Base-by-base conservation (phyloP, 345 rosid genomes). In the Aquilaria malaccensis region DNA sequence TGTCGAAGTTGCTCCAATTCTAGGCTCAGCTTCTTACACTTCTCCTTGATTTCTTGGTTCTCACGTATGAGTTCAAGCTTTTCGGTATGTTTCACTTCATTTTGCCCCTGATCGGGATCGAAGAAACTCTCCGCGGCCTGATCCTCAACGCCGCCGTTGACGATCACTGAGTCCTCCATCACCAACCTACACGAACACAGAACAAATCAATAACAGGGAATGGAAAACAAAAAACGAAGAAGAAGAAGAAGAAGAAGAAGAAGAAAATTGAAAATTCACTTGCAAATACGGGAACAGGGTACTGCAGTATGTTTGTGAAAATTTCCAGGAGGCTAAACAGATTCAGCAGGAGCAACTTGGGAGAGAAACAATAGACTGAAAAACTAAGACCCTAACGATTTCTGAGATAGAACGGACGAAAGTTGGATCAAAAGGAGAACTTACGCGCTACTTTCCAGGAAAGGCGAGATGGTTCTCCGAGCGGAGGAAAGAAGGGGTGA, bases 91-190 rank as follows among this genome's bases (percentile, higher is more conserved):
- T 74, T 76, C 31, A 60, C 54, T 9, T 64, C 81, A 15, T 50
- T 63, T 13, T 64, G 69, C 1, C 62, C 67, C 30, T 67, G 72
- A 70, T 76, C 86, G 45, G 65, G 41, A 7, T 71, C 80, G 56
- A 60, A 62, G 63, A 71, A 74, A 61, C 59, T 64, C 50, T 80
- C 80, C 30, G 59, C 66, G 55, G 69, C 53, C 49, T 53, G 84
- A 46, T 72, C 67, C 14, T 70, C 68, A 3, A 64, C 67, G 12
- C 58, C 82, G 62, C 86, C 84, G 60, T 81, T 79, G 53, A 59
- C 22, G 43, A 55, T 62, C 33, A 58, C 69, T 48, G 65, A 67
- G 50, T 81, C 87, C 31, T 79, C 85, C 89, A 86, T 86, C 56
- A 2, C 64, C 41, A 46, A 54, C 59, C 66, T 59, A 30, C 32